These are phyloP conservation scores for Amanita pallidorosea DNA, from an alignment of 768 basidiomycete genomes.

Conservation along the genomic window DNA sequence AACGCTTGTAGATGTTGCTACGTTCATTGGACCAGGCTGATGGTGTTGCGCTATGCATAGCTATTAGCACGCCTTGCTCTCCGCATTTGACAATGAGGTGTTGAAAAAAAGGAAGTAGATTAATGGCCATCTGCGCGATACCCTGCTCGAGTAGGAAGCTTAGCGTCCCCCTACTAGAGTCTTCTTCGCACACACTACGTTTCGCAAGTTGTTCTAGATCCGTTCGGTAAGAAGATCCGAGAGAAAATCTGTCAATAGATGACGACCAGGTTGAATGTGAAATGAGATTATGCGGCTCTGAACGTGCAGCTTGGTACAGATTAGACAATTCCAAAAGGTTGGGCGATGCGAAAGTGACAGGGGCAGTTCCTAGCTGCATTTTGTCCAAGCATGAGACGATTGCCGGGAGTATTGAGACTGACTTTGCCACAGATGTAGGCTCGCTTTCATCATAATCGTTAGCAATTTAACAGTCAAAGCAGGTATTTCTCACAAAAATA, in stretches of 20 bases:
- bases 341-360: constrained; percentile 70
- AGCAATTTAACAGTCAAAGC: constrained; percentile 1
- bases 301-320: constrained; percentile 39
- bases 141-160: constrained; percentile 62
- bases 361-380: constrained; percentile 18
- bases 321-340: constrained; percentile 72
- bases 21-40: constrained; percentile 42
- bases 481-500: constrained; percentile 54
- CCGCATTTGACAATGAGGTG: constrained; percentile 85
- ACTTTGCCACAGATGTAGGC: constrained; percentile 87
- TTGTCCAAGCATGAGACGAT: constrained; percentile 27
- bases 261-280: constrained; percentile 55
- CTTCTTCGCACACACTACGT: constrained; percentile 28
- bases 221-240: constrained; percentile 57
- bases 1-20: constrained; percentile 35
- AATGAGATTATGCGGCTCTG: constrained; percentile 37
- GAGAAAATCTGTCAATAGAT: constrained; percentile 47
- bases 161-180: constrained; percentile 31
- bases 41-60: constrained; percentile 38
- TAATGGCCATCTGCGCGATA: constrained; percentile 68
- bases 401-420: constrained; percentile 56
- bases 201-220: constrained; percentile 54
- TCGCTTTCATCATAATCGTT: constrained; percentile 41
- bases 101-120: constrained; percentile 77
- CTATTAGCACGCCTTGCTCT: constrained; percentile 49